phyloP scores from a whole-genome alignment of 768 basidiomycete species.

The Tricholoma hemisulphureum region DNA sequence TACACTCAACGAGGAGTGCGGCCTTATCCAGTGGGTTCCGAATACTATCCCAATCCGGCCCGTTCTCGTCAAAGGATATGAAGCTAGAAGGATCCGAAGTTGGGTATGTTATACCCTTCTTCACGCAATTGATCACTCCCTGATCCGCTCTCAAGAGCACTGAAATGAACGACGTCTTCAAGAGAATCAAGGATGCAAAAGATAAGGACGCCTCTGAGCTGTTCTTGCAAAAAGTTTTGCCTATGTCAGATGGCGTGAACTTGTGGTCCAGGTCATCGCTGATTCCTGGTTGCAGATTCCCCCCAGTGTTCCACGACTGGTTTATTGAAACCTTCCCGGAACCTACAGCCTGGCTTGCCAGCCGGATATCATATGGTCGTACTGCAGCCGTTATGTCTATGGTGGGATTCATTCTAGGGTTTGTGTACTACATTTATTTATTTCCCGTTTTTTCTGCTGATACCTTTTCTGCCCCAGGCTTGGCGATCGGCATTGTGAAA shows the following conservation, averaged over 20 bases:
- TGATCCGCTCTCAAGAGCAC: constrained; percentile 29
- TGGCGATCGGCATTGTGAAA: constrained; percentile 97
- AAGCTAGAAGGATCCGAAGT: constrained; percentile 36
- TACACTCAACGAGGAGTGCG: constrained; percentile 95
- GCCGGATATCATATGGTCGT: constrained; percentile 80
- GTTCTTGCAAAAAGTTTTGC: constrained; percentile 55
- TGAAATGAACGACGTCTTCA: constrained; percentile 48
- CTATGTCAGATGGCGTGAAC: constrained; percentile 41
- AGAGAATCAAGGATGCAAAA: constrained; percentile 45
- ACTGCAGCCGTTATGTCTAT: constrained; percentile 98
- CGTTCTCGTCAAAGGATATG: constrained; percentile 70
- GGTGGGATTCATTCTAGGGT: constrained; percentile 97
- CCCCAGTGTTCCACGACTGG: constrained; percentile 95
- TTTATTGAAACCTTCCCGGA: constrained; percentile 97
- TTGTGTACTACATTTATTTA: constrained; percentile 18
- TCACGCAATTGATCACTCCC: background rate
- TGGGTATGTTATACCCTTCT: constrained; percentile 36
- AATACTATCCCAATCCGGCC: constrained; percentile 84
- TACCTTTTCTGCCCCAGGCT: constrained; percentile 50
- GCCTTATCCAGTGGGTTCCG: constrained; percentile 98
- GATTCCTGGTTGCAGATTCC: constrained; percentile 46
- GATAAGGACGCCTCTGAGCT: constrained; percentile 52
- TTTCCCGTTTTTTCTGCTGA: background rate
- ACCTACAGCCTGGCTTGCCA: constrained; percentile 90
- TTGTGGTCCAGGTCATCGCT: background rate